phyloP scores from a whole-genome alignment of 2,329 filamentous ascomycete species.

The Alternaria ethzedia region DNA sequence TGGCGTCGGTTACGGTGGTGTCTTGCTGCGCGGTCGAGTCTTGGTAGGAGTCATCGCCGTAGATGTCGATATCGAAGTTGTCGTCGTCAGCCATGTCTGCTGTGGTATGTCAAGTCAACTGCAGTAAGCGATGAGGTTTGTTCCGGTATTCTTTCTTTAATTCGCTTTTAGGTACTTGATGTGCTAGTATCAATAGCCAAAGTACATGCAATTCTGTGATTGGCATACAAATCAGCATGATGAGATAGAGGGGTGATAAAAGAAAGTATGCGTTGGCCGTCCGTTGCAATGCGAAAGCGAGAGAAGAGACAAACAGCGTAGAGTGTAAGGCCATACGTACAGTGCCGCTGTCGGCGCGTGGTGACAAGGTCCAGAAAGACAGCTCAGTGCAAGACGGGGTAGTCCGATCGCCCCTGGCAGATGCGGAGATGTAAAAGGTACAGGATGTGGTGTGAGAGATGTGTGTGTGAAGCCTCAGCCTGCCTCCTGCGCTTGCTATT shows the following conservation, averaged over 20 bases:
- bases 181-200: slow-evolving; percentile 42
- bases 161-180: slow-evolving; percentile 50
- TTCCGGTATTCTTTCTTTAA: slow-evolving; percentile 41
- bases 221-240: slow-evolving; percentile 45
- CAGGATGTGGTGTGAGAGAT: slow-evolving; percentile 39
- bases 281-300: slow-evolving; percentile 15
- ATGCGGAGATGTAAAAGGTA: slow-evolving; percentile 47
- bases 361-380: slow-evolving; percentile 42
- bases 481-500: slow-evolving; percentile 32
- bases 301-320: slow-evolving; percentile 29
- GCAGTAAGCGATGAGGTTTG: slow-evolving; percentile 28
- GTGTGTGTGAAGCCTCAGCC: slow-evolving; percentile 39
- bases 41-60: slow-evolving; percentile 62
- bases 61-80: slow-evolving; percentile 75
- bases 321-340: slow-evolving; percentile 49
- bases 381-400: slow-evolving; percentile 40
- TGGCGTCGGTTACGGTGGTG: slow-evolving; percentile 30
- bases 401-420: slow-evolving; percentile 51
- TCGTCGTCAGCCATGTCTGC: slow-evolving; percentile 64
- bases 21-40: slow-evolving; percentile 34
- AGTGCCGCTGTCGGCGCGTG: slow-evolving; percentile 43
- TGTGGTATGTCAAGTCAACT: slow-evolving; percentile 32
- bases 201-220: slow-evolving; percentile 48
- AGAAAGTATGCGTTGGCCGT: slow-evolving; percentile 18
- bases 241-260: slow-evolving; percentile 26